Base-by-base conservation (phyloP, 495 filamentous ascomycete species). In the Penicillium simplicissimum region DNA sequence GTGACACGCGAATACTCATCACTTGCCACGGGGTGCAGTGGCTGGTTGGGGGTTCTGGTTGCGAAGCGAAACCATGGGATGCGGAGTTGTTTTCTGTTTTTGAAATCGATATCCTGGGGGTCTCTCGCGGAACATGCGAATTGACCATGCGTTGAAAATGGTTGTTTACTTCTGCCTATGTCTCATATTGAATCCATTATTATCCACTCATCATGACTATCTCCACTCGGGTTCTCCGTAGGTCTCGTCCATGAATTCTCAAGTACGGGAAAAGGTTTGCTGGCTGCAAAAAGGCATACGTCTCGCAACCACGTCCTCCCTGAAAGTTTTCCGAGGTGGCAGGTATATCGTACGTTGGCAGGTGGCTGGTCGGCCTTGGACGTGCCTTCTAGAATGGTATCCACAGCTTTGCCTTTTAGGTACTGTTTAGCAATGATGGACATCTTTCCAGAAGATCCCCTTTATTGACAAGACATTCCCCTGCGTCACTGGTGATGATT, bases 21-120 rank as follows among this genome's bases (percentile, higher is more conserved):
- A 59, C 68, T 73, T 68, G 68, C 65, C 71, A 73, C 69, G 60
- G 70, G 69, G 55, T 62, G 52, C 48, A 57, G 63, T 72, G 68
- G 70, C 63, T 62, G 66, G 66, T 66, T 64, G 68, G 73, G 69
- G 48, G 48, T 10, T 65, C 64, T 67, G 70, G 67, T 73, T 70
- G 70, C 62, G 71, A 31, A 74, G 73, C 73, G 75, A 78, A 75
- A 73, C 76, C 75, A 75, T 75, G 68, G 77, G 74, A 74, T 79
- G 71, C 64, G 76, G 74, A 76, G 76, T 79, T 79, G 67, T 71
- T 69, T 66, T 63, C 59, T 66, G 28, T 42, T 52, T 68, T 70
- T 70, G 67, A 68, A 67, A 64, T 70, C 69, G 67, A 72, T 72
- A 72, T 72, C 69, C 69, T 66, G 69, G 69, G 75, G 75, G 72